Percentiles rank a stretch among this genome's conserved stretches.
Conservation (phyloP, 2,329 filamentous ascomycete species). For the Fragosphaeria purpurea region DNA sequence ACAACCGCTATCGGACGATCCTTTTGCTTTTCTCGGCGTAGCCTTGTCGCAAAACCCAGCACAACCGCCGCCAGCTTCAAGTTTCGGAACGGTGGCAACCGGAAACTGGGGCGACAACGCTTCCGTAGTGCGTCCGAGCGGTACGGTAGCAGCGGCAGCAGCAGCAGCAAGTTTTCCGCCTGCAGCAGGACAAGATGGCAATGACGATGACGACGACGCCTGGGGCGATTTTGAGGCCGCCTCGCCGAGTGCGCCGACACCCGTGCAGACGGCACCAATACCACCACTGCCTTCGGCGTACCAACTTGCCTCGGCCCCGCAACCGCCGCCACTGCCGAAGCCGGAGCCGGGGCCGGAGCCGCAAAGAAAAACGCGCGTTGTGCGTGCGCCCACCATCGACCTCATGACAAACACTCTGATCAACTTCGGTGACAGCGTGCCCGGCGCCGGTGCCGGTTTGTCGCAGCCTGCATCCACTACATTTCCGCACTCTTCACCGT, state of each 20-base stretch:
- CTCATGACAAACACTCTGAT: conserved; percentile 44
- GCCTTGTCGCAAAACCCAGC: conserved; percentile 6
- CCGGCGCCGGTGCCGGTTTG: not conserved
- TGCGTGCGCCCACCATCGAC: conserved; percentile 42
- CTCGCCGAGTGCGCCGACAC: conserved; percentile 18
- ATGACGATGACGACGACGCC: conserved; percentile 46
- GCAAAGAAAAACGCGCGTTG: conserved; percentile 19
- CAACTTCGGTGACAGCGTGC: conserved; percentile 19
- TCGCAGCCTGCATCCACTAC: too few species aligned
- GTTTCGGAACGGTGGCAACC: conserved; percentile 1
- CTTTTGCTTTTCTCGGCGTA: conserved; percentile 22
- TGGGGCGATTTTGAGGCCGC: conserved; percentile 61
- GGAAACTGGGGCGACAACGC: conserved; percentile 1
- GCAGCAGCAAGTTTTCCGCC: conserved; percentile 5
- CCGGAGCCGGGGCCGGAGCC: too few species aligned
- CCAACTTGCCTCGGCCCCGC: not conserved
- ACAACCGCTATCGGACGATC: conserved; percentile 15
- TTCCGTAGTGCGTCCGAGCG: conserved; percentile 11
- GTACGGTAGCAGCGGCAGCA: conserved; percentile 12
- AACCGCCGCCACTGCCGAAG: conserved; percentile 13
- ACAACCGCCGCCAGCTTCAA: conserved; percentile 10
- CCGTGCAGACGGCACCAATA: conserved; percentile 9
- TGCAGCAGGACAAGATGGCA: not conserved
- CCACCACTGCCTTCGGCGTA: conserved; percentile 4
- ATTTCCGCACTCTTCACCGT: too few species aligned